Conservation (phyloP, 495 filamentous ascomycete species). For the Hypoxylon subgilvum region DNA sequence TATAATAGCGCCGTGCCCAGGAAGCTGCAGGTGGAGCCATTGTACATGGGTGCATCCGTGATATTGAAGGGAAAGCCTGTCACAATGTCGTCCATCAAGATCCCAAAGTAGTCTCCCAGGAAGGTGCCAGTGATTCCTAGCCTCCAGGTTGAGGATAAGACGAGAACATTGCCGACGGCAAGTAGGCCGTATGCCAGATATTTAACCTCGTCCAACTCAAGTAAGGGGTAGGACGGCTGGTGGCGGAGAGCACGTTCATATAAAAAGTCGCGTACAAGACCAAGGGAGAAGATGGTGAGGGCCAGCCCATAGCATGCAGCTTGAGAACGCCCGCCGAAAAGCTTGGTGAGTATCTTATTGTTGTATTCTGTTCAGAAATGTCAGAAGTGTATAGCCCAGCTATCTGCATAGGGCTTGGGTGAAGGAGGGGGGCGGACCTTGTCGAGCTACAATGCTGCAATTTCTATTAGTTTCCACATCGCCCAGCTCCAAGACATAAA, state of each 20-base stretch:
- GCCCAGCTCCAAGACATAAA: slow-evolving; percentile 8
- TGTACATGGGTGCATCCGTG: slow-evolving; percentile 93
- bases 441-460: slow-evolving; percentile 66
- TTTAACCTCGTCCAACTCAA: slow-evolving; percentile 58
- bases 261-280: slow-evolving; percentile 80
- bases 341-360: slow-evolving; percentile 82
- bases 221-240: slow-evolving; percentile 75
- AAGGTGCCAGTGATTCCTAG: slow-evolving; percentile 97
- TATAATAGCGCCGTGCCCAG: slow-evolving; percentile 85
- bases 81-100: slow-evolving; percentile 92
- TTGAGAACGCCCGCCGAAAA: slow-evolving; percentile 80
- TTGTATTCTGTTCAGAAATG: slow-evolving; percentile 72
- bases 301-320: slow-evolving; percentile 90
- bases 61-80: slow-evolving; percentile 96
- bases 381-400: not conserved
- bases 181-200: slow-evolving; percentile 72
- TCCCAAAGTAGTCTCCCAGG: slow-evolving; percentile 97
- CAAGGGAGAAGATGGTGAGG: slow-evolving; percentile 84
- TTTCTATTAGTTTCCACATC: slow-evolving; percentile 14
- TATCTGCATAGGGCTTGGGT: not conserved
- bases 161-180: slow-evolving; percentile 78
- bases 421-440: slow-evolving; percentile 61
- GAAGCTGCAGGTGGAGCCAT: slow-evolving; percentile 90
- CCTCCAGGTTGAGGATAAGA: slow-evolving; percentile 85
- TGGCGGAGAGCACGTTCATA: slow-evolving; percentile 76